Base-by-base conservation (phyloP, 495 filamentous ascomycete species). In the Aspergillus coremiiformis region DNA sequence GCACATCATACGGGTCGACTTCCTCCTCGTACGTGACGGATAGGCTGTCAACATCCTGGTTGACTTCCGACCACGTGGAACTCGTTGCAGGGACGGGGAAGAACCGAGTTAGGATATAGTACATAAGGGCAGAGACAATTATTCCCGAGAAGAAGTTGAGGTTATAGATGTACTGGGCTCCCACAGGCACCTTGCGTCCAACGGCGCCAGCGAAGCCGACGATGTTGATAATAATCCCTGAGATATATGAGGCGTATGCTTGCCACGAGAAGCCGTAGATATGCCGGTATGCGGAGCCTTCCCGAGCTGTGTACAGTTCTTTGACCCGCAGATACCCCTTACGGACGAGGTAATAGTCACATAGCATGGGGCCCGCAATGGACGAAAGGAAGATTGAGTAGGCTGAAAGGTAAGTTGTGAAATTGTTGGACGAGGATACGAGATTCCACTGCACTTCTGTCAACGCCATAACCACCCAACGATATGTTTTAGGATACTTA, bases 381-480 rank as follows among this genome's bases (percentile, higher is more conserved):
- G 88, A 88, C 42, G 86, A 91, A 21, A 96, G 81, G 72, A 96
- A 96, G 53, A 96, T 87, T n/a, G 87, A 90, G 73, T 96, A 96
- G 21, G 91, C 86, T 11, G 87, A 92, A 5, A 96, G 83, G 60
- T 96, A 96, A 39, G 87, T 91, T n/a, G 86, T 91, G 74, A 96
- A 96, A 64, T 86, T 82, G 70, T 94, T 95, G n/a, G 81, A 78
- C 6, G 75, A 69, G 0, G 78, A 82, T 19, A 94, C 81, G 0
- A 96, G 76, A 53, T 86, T 87, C 84, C 89, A 95, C 69, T 77
- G 42, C 24, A 45, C 33, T 1, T 30, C 7, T 15, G 41, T 15
- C 17, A 41, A 43, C 23, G 12, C 20, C 23, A 24, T 3, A 1
- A 30, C 49, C 26, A 49, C 26, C 17, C 8, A 26, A 8, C 12